These are phyloP conservation scores for Macrocybe gigantea DNA, from an alignment of 768 basidiomycete genomes.

Conservation along the genomic window DNA sequence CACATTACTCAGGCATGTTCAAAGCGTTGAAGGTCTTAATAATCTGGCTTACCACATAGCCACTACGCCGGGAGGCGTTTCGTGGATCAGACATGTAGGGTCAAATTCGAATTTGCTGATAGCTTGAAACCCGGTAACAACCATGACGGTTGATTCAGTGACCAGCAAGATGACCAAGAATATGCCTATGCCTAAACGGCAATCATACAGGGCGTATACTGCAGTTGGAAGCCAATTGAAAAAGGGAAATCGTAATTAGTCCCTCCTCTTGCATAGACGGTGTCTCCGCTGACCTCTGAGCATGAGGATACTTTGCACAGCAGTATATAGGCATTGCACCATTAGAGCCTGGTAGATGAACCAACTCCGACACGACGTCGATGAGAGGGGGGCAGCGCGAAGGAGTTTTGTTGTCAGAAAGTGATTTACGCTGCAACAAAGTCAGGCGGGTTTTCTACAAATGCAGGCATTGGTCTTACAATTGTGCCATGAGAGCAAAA, in stretches of 20 bases:
- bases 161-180: constrained; percentile 3
- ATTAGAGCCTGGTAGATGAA: constrained; percentile 10
- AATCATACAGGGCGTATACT: constrained; percentile 9
- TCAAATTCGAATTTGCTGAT: constrained; percentile 2
- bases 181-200: not conserved
- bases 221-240: not conserved
- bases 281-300: constrained; percentile 8
- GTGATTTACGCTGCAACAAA: constrained; percentile 4
- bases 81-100: constrained; percentile 7
- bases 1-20: not conserved
- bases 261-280: not conserved
- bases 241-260: too few relatives aligned
- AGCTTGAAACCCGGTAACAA: not conserved
- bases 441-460: not conserved
- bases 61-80: constrained; percentile 4
- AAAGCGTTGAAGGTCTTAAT: not conserved
- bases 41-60: constrained; percentile 5
- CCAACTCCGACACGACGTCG: constrained; percentile 4
- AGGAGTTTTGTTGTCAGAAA: constrained; percentile 4
- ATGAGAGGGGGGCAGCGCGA: not conserved
- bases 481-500: constrained; percentile 10
- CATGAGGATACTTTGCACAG: constrained; percentile 11
- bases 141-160: constrained; percentile 1
- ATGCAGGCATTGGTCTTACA: constrained; percentile 1
- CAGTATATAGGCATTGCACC: constrained; percentile 9